phyloP scores from a whole-genome alignment of 768 basidiomycete genomes.

The Paxillus ammoniavirescens region DNA sequence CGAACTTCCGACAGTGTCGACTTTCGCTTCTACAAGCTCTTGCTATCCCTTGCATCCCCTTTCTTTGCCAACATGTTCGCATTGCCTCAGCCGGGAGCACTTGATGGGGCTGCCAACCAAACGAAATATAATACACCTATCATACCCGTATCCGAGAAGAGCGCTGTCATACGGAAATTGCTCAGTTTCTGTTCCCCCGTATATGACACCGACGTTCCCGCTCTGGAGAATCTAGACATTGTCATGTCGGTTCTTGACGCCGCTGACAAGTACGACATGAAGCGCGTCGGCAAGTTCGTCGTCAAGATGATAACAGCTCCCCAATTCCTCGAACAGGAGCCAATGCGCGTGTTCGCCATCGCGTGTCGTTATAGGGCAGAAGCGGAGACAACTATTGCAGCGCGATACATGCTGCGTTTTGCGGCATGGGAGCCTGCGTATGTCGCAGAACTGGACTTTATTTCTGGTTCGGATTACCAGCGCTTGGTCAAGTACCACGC shows the following conservation, averaged over 20 bases:
- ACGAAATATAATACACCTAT: conserved; percentile 38
- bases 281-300: conserved; percentile 37
- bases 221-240: conserved; percentile 37
- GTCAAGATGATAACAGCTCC: conserved; percentile 32
- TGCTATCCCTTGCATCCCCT: conserved; percentile 55
- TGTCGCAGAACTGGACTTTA: conserved; percentile 35
- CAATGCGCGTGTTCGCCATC: conserved; percentile 37
- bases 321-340: conserved; percentile 32
- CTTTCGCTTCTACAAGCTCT: conserved; percentile 53
- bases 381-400: conserved; percentile 35
- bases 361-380: conserved; percentile 37
- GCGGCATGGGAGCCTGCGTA: conserved; percentile 33
- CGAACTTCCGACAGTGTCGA: conserved; percentile 50
- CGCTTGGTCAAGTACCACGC: conserved; percentile 36
- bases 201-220: conserved; percentile 33
- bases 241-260: conserved; percentile 44
- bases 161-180: conserved; percentile 38
- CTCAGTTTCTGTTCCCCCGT: conserved; percentile 51
- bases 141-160: conserved; percentile 49
- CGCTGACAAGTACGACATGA: conserved; percentile 52
- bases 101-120: conserved; percentile 27
- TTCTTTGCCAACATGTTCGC: conserved; percentile 58
- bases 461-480: conserved; percentile 37
- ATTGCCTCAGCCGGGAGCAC: conserved; percentile 41
- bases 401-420: conserved; percentile 34